Percentiles rank a stretch among this genome's conserved stretches.
Evolutionary conservation across 2,329 filamentous ascomycete genomes (phyloP).

Genomic region (Aspergillus glaucus): DNA sequence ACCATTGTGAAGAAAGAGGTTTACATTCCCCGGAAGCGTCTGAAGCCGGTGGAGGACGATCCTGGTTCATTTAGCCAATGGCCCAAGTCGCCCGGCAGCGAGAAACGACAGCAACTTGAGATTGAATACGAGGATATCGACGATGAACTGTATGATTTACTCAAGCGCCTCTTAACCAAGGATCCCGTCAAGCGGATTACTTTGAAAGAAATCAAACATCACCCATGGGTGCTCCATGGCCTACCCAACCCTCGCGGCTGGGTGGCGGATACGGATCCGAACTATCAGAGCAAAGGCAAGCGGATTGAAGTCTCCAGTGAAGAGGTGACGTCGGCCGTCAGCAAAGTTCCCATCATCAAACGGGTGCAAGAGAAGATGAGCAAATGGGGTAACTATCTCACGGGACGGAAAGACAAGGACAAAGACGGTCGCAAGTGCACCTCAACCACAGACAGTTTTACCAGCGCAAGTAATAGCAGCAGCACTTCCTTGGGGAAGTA

Average conservation of each 20-base stretch:
- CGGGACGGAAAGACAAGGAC: constrained; percentile 32
- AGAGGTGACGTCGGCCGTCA: constrained; percentile 84
- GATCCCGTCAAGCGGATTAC: constrained; percentile 85
- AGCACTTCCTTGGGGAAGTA: constrained; percentile 52
- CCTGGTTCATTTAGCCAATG: constrained; percentile 41
- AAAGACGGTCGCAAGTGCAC: constrained; percentile 45
- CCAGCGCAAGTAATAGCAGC: constrained; percentile 50
- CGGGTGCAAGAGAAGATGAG: constrained; percentile 72
- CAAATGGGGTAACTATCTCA: constrained; percentile 56
- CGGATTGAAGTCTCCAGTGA: constrained; percentile 88
- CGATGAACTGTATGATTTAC: constrained; percentile 69
- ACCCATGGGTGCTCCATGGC: constrained; percentile 81
- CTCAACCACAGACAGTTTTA: constrained; percentile 49
- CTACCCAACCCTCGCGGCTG: constrained; percentile 69
- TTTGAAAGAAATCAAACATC: constrained; percentile 84
- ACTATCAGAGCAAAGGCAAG: constrained; percentile 67
- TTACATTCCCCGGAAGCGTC: constrained; percentile 73
- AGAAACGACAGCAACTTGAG: constrained; percentile 70
- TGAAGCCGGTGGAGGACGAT: constrained; percentile 61
- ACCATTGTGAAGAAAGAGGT: constrained; percentile 90
- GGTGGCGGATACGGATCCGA: constrained; percentile 92
- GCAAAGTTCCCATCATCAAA: constrained; percentile 81
- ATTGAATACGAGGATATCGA: constrained; percentile 82
- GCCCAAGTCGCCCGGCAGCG: constrained; percentile 51
- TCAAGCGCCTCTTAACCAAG: constrained; percentile 75